Base-by-base conservation (phyloP, 805 yeast species). In the Lipomyces yamadae region DNA sequence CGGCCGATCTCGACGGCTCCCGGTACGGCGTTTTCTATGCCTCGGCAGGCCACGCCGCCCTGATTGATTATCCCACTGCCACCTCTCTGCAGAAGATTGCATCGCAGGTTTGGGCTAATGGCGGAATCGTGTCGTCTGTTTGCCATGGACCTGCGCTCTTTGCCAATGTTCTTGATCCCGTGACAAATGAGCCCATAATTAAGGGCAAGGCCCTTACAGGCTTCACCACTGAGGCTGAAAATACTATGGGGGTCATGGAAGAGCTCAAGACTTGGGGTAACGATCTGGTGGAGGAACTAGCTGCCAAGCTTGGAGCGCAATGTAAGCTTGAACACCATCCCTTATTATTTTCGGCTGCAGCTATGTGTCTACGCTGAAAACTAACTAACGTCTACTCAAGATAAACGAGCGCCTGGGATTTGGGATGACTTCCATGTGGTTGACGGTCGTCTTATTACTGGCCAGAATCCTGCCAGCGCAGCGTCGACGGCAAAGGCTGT, bases 121-220 rank as follows among this genome's bases (percentile, higher is more conserved):
- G 84, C 53, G 89, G 89, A 58, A 82, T 86, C 50, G 82, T 87
- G 30, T 76, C 86, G 54, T 88, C 90, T 15, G 90, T 87, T 8
- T 87, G 91, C 76, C 90, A 87, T 70, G 91, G 89, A 4, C 88
- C 89, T 15, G 81, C 82, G 24, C 80, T 87, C 68, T 83, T 87
- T 66, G 83, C 80, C 24, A 79, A 79, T 58, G 73, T 87, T 69
- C 77, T 73, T 53, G 85, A 84, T 70, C 68, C 73, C 54, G 66
- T 72, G 8, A 78, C 82, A 18, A 85, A 85, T 53, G 78, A 79
- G 58, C 76, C 78, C 30, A 70, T 88, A 60, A 79, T 83, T 63
- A 75, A 83, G 70, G 90, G 87, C 62, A 84, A 82, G 75, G 80
- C 79, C 35, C 79, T 85, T 60, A 86, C 91, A 30, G 90, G 90